Conservation (phyloP, 805 yeast species). For the Wickerhamiella spandovensis region DNA sequence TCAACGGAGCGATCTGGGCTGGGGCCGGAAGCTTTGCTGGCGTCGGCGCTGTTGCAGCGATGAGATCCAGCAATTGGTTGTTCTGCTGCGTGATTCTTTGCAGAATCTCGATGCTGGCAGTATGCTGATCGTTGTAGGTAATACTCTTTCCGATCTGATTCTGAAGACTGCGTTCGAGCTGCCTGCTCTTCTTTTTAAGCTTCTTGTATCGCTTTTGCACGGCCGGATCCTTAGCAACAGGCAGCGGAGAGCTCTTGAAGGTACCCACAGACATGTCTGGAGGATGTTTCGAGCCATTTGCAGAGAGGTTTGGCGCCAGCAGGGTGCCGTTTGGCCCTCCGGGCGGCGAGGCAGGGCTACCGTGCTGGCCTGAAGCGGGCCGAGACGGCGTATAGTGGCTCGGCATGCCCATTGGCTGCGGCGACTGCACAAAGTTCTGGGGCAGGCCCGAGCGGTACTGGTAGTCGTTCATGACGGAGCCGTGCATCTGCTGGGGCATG, state of each 20-base stretch:
- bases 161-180: background rate
- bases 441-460: background rate
- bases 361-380: background rate
- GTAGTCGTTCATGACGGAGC: background rate
- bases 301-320: background rate
- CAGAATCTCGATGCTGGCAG: background rate
- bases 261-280: background rate
- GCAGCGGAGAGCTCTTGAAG: background rate
- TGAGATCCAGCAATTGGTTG: background rate
- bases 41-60: background rate
- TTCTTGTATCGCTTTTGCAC: background rate
- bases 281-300: background rate
- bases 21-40: slow-evolving; percentile 1
- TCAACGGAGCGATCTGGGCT: background rate
- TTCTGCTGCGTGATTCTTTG: background rate
- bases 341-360: background rate
- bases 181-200: background rate
- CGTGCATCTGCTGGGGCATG: background rate
- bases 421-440: background rate
- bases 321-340: background rate
- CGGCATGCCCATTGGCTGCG: background rate
- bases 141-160: background rate
- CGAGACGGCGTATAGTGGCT: background rate
- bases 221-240: background rate
- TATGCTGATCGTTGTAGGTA: background rate